Evolutionary conservation across 2,329 filamentous ascomycete species (phyloP).

Genomic region (Penicillium brevicompactum): DNA sequence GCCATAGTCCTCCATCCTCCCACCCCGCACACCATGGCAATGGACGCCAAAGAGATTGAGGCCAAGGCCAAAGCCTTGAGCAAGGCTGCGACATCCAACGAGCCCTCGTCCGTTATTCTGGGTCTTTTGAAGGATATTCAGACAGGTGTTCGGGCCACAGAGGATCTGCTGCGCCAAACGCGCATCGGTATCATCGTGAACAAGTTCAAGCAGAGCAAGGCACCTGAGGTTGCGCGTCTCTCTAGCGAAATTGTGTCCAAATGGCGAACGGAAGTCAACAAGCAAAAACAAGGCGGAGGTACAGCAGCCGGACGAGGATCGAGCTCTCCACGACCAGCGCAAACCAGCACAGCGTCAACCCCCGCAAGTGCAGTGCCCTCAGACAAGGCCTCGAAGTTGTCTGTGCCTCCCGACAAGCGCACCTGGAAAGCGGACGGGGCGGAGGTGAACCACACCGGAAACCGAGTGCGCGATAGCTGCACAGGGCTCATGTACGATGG

Average conservation of each 20-base stretch:
- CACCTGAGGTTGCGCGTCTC: conserved; percentile 69
- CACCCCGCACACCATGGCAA: conserved; percentile 37
- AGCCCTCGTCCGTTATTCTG: conserved; percentile 72
- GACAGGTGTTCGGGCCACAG: conserved; percentile 77
- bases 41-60: conserved; percentile 83
- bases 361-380: conserved; percentile 51
- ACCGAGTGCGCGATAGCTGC: conserved; percentile 75
- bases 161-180: conserved; percentile 88
- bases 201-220: conserved; percentile 79
- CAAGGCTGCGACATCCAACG: conserved; percentile 75
- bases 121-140: conserved; percentile 76
- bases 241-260: conserved; percentile 83
- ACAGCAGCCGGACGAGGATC: conserved; percentile 42
- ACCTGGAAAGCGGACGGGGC: conserved; percentile 81
- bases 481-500: conserved; percentile 94
- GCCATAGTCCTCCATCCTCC: neutral
- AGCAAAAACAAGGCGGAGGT: conserved; percentile 48
- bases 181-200: conserved; percentile 88
- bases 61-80: conserved; percentile 75
- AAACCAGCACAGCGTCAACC: conserved; percentile 56
- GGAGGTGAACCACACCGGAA: conserved; percentile 73
- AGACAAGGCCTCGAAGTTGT: conserved; percentile 55
- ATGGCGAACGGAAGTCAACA: conserved; percentile 51
- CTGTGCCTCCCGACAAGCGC: conserved; percentile 71
- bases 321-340: conserved; percentile 48